Conservation (phyloP, 768 basidiomycete genomes). For the Ramaria rubella region DNA sequence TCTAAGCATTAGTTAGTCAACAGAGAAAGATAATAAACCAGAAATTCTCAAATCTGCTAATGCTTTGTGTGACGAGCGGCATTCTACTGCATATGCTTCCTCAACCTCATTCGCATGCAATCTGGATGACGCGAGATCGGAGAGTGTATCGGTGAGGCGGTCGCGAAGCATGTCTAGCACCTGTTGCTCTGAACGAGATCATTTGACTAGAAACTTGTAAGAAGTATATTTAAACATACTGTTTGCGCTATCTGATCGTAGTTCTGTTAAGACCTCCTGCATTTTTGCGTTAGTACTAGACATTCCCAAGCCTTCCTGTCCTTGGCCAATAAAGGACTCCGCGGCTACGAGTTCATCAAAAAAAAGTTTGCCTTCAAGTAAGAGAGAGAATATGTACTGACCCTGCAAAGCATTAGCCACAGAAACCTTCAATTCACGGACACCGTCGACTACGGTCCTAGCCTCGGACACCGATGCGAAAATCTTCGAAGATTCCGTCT, state of each 20-base stretch:
- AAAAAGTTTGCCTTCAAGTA: not conserved
- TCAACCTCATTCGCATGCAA: not conserved
- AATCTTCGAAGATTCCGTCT: not conserved
- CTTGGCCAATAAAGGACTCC: not conserved
- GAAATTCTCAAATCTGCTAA: not conserved
- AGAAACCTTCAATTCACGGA: slow-evolving; percentile 1
- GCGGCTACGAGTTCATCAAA: not conserved
- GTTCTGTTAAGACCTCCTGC: not conserved
- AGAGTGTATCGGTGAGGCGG: slow-evolving; percentile 6
- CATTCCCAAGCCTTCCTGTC: not conserved
- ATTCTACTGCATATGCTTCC: slow-evolving; percentile 4
- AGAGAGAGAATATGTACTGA: not conserved
- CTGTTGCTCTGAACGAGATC: slow-evolving; percentile 1
- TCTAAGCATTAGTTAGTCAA: not conserved
- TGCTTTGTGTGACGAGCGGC: not conserved
- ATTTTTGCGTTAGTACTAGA: not conserved
- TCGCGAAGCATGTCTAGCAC: slow-evolving; percentile 12
- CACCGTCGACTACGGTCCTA: not conserved
- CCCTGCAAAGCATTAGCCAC: not conserved
- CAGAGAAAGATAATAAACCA: not conserved
- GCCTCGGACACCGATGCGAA: not conserved
- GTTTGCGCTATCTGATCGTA: not conserved
- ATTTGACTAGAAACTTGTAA: not conserved
- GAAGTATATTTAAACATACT: not conserved
- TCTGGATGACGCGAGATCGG: slow-evolving; percentile 1